These are phyloP conservation scores for Protea cynaroides DNA, from an alignment of 164 flowering plant genomes.

Conservation along the genomic window DNA sequence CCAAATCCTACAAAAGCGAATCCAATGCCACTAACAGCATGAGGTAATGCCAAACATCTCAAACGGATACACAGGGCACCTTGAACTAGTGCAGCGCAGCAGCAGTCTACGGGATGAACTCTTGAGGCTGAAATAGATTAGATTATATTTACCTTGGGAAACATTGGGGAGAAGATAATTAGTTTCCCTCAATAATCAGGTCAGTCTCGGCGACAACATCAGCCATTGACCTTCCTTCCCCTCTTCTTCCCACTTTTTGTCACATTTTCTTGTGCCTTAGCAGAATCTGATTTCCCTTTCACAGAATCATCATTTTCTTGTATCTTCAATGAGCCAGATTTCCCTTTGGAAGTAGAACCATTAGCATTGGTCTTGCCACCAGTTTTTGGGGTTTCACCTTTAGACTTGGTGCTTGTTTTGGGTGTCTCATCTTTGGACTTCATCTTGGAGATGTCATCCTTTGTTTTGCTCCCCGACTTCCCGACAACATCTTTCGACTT, in stretches of 20 bases:
- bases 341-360: constrained; percentile 16
- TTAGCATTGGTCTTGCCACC: constrained; percentile 12
- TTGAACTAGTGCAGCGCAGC: background rate
- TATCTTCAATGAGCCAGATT: constrained; percentile 9
- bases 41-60: too few relatives aligned
- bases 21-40: too few relatives aligned
- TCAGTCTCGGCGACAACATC: background rate
- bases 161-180: background rate
- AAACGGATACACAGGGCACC: constrained; percentile 4
- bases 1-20: constrained; percentile 2
- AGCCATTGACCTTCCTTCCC: constrained; percentile 20
- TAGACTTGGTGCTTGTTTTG: constrained; percentile 11
- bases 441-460: constrained; percentile 9
- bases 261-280: constrained; percentile 33
- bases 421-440: constrained; percentile 14
- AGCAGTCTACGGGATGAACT: background rate
- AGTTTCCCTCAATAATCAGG: background rate
- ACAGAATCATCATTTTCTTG: constrained; percentile 12
- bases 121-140: background rate
- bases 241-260: constrained; percentile 44
- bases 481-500: constrained; percentile 16
- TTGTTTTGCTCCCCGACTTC: constrained; percentile 3
- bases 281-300: constrained; percentile 27
- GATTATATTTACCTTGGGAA: constrained; percentile 1
- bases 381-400: constrained; percentile 5